These are phyloP conservation scores for Pontederia crassipes DNA, from an alignment of 176 grass and related monocot species.

Conservation along the genomic window DNA sequence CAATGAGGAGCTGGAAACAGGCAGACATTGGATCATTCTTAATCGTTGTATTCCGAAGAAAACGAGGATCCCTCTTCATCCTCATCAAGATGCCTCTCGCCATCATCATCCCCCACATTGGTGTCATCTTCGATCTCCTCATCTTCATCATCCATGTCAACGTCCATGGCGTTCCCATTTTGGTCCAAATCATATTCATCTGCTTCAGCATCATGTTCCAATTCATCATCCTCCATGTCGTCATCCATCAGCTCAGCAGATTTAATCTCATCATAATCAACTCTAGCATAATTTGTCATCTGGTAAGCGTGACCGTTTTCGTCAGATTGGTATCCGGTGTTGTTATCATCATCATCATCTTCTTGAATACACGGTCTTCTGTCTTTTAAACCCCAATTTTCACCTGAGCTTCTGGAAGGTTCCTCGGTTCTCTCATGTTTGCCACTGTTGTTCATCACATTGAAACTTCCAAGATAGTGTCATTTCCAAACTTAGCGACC, in stretches of 20 bases:
- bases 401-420: constrained; percentile 64
- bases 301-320: constrained; percentile 43
- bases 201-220: neutral
- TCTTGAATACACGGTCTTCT: constrained; percentile 44
- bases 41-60: constrained; percentile 65
- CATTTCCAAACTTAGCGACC: constrained; percentile 41
- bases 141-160: constrained; percentile 18
- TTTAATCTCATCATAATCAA: constrained; percentile 27
- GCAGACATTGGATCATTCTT: neutral
- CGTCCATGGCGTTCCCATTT: constrained; percentile 20
- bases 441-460: constrained; percentile 37
- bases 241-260: constrained; percentile 35
- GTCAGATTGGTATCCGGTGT: constrained; percentile 26
- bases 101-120: constrained; percentile 40
- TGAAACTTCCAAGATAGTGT: constrained; percentile 69
- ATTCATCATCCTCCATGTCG: constrained; percentile 22
- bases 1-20: too few species aligned
- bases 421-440: constrained; percentile 20
- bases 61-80: constrained; percentile 24
- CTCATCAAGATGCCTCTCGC: constrained; percentile 34
- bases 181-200: neutral
- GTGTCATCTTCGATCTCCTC: constrained; percentile 24
- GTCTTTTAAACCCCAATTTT: constrained; percentile 64
- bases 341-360: constrained; percentile 42
- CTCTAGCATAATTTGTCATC: constrained; percentile 30